These are phyloP conservation scores for Scorias spongiosa DNA, from an alignment of 2,329 filamentous ascomycete genomes.

Conservation along the genomic window DNA sequence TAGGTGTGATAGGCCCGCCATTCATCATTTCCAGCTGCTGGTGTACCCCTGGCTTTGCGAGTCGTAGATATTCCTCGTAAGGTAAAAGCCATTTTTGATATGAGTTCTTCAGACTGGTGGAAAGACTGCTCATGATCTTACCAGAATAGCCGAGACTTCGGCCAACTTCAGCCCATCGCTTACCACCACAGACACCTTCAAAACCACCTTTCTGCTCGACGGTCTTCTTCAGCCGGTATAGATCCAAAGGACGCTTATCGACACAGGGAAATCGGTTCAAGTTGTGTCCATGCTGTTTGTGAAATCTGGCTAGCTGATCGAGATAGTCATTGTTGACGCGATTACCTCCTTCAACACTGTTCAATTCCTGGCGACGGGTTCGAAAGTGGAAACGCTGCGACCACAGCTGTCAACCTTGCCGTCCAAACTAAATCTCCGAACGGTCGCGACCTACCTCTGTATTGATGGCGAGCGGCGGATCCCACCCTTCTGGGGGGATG, in stretches of 20 bases:
- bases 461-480: conserved; percentile 88
- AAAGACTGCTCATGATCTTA: conserved; percentile 98
- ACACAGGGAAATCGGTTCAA: conserved; percentile 90
- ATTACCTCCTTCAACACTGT: conserved; percentile 95
- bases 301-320: conserved; percentile 87
- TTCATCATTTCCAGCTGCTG: conserved; percentile 89
- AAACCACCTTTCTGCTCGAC: conserved; percentile 92
- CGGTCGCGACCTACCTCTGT: conserved; percentile 58
- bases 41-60: conserved; percentile 91
- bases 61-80: conserved; percentile 83
- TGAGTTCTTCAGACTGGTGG: conserved; percentile 94
- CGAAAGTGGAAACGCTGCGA: conserved; percentile 85
- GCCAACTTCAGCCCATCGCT: conserved; percentile 98
- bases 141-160: conserved; percentile 93
- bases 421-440: conserved; percentile 6
- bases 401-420: conserved; percentile 7
- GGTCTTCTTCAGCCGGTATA: conserved; percentile 92
- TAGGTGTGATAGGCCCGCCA: conserved; percentile 73
- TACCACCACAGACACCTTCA: conserved; percentile 88
- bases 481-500: conserved; percentile 85
- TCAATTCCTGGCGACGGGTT: conserved; percentile 89
- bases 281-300: conserved; percentile 90
- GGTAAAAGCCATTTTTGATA: conserved; percentile 94
- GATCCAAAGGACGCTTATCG: conserved; percentile 88
- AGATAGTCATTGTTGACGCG: conserved; percentile 92